phyloP scores from a whole-genome alignment of 1,139 yeast species.

The Pichia sp. region DNA sequence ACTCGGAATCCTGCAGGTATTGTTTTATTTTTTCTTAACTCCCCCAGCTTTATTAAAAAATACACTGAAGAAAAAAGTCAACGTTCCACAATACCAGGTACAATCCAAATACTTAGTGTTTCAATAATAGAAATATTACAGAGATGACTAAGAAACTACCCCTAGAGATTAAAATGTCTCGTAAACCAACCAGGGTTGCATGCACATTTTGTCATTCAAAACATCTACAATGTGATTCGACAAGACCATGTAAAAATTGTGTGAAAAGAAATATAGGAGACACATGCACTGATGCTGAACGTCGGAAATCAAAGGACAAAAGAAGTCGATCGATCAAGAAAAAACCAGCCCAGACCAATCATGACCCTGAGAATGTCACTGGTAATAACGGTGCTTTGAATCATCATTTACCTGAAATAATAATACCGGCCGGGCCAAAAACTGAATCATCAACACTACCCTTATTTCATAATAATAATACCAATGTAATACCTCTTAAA shows the following conservation, averaged over 20 bases:
- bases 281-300: conserved; percentile 51
- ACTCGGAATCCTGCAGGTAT: background rate
- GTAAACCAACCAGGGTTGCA: conserved; percentile 62
- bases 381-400: background rate
- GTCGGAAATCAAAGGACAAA: conserved; percentile 25
- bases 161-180: conserved; percentile 41
- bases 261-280: conserved; percentile 48
- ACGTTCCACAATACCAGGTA: no score
- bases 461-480: background rate
- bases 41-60: background rate
- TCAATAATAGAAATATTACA: background rate
- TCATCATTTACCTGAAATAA: background rate
- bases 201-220: conserved; percentile 66
- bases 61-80: background rate
- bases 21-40: background rate
- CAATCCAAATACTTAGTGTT: background rate
- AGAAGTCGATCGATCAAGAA: background rate
- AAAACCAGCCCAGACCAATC: background rate
- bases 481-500: background rate
- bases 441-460: background rate
- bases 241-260: conserved; percentile 66
- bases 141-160: conserved; percentile 57
- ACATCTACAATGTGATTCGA: conserved; percentile 57
- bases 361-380: background rate
- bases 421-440: background rate